Percentiles rank a stretch among this genome's conserved stretches.
Conservation (phyloP, 2,329 filamentous ascomycete species). For the Calonectria honghensis region DNA sequence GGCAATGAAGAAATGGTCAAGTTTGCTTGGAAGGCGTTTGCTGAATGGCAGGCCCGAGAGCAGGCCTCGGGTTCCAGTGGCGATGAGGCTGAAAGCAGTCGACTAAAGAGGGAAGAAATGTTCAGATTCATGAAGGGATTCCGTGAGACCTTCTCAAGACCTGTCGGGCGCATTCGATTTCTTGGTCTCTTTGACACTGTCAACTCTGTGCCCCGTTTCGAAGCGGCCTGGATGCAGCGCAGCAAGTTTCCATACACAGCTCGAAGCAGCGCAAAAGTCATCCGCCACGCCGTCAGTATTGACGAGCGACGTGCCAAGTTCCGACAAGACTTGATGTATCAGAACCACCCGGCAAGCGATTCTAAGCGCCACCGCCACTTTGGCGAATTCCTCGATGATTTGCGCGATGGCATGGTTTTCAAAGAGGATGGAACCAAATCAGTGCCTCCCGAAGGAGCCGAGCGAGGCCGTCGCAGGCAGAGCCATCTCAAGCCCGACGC, state of each 20-base stretch:
- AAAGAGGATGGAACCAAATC: slow-evolving; percentile 20
- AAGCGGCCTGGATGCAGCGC: slow-evolving; percentile 85
- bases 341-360: slow-evolving; percentile 56
- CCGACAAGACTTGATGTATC: slow-evolving; percentile 80
- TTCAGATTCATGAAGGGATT: slow-evolving; percentile 87
- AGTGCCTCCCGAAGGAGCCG: slow-evolving; percentile 16
- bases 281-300: slow-evolving; percentile 82
- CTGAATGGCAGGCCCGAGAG: slow-evolving; percentile 80
- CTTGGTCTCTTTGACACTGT: slow-evolving; percentile 89
- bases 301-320: slow-evolving; percentile 84
- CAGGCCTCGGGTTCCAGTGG: slow-evolving; percentile 64
- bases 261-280: slow-evolving; percentile 74
- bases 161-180: slow-evolving; percentile 83
- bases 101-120: slow-evolving; percentile 71
- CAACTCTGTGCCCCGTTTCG: slow-evolving; percentile 86
- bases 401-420: slow-evolving; percentile 39
- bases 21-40: slow-evolving; percentile 90
- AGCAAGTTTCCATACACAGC: slow-evolving; percentile 84
- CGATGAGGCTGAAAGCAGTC: slow-evolving; percentile 65
- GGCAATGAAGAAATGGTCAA: slow-evolving; percentile 90
- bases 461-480: slow-evolving; percentile 41
- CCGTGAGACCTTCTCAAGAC: slow-evolving; percentile 86
- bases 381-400: slow-evolving; percentile 51
- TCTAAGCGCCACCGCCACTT: slow-evolving; percentile 50
- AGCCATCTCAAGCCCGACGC: slow-evolving; percentile 44